phyloP scores from a whole-genome alignment of 2,329 filamentous ascomycete species.

The Phoma sp. region DNA sequence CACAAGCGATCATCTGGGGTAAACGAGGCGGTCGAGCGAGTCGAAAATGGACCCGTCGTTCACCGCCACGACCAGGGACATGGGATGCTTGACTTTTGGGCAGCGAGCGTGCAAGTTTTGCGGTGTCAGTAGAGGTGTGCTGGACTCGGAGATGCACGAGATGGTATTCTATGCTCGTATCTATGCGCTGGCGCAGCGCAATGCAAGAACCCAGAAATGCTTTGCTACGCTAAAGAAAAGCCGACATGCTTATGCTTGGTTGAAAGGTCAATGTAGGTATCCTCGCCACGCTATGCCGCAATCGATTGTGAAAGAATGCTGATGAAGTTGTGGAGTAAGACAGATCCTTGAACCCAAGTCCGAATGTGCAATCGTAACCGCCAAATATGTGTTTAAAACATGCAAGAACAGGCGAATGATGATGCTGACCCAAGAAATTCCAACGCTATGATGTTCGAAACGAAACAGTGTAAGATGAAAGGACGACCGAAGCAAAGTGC shows the following conservation, averaged over 20 bases:
- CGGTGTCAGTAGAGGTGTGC: conserved; percentile 24
- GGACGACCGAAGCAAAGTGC: conserved; percentile 26
- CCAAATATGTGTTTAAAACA: conserved; percentile 35
- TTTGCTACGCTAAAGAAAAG: conserved; percentile 21
- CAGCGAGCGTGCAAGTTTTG: conserved; percentile 20
- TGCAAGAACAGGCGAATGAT: conserved; percentile 30
- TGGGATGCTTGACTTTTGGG: conserved; percentile 30
- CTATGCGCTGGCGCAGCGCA: conserved; percentile 22
- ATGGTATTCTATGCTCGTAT: conserved; percentile 23
- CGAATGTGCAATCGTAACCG: conserved; percentile 32
- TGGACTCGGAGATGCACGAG: conserved; percentile 23
- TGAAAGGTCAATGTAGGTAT: conserved; percentile 26
- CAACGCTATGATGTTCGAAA: conserved; percentile 41
- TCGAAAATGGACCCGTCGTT: conserved; percentile 25
- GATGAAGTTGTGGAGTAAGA: conserved; percentile 9
- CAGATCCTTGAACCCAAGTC: conserved; percentile 1
- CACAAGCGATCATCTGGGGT: conserved; percentile 29
- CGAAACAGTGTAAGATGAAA: conserved; percentile 28
- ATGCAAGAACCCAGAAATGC: conserved; percentile 29
- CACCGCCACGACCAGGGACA: conserved; percentile 36
- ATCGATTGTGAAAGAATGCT: conserved; percentile 19
- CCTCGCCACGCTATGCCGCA: conserved; percentile 36
- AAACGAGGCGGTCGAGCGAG: conserved; percentile 30
- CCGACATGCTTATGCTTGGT: conserved; percentile 22
- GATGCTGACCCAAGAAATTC: conserved; percentile 23